Conservation (phyloP, 495 filamentous ascomycete species). For the Sabuloglossum arenarium region DNA sequence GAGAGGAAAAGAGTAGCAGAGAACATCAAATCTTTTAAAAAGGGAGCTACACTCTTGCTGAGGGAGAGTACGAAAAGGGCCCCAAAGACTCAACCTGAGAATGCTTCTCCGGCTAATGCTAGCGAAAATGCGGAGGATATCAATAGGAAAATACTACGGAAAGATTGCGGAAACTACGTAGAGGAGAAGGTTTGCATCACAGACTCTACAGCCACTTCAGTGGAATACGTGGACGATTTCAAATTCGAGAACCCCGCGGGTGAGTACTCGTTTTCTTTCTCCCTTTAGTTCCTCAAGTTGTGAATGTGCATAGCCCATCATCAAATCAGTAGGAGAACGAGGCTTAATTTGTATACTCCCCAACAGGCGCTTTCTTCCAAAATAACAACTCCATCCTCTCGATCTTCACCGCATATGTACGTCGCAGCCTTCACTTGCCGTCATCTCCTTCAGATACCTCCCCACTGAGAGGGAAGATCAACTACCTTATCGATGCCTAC, state of each 20-base stretch:
- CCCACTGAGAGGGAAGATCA: constrained; percentile 24
- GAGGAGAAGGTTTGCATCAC: constrained; percentile 77
- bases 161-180: constrained; percentile 25
- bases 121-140: constrained; percentile 2
- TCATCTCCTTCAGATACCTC: constrained; percentile 3
- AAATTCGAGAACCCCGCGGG: constrained; percentile 78
- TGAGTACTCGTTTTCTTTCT: neutral
- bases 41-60: constrained; percentile 72
- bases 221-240: constrained; percentile 74
- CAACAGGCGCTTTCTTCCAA: constrained; percentile 59
- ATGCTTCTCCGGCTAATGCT: neutral
- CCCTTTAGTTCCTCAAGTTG: neutral
- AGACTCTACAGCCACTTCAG: constrained; percentile 54
- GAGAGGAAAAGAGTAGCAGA: constrained; percentile 50
- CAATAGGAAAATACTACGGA: constrained; percentile 8
- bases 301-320: neutral
- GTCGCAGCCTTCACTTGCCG: constrained; percentile 46
- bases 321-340: neutral
- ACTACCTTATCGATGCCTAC: constrained; percentile 89
- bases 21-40: constrained; percentile 49
- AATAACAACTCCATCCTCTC: constrained; percentile 99
- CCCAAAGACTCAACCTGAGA: constrained; percentile 21
- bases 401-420: constrained; percentile 75
- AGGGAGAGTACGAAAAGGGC: constrained; percentile 65
- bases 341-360: neutral